Evolutionary conservation across 805 yeast genomes (phyloP).

Genomic region (Kazachstania bromeliacearum): DNA sequence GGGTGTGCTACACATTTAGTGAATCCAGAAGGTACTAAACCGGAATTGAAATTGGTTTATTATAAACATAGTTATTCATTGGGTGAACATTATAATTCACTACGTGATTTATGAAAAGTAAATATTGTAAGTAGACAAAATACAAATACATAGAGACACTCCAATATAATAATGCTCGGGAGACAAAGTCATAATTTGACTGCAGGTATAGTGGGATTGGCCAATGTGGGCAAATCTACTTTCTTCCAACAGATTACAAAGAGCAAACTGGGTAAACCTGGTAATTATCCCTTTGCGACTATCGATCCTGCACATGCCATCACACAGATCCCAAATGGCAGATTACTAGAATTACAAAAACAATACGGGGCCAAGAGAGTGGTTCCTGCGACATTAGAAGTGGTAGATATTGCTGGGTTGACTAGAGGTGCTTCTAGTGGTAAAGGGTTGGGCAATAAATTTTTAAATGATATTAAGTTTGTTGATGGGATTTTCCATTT

Average conservation of each 20-base stretch:
- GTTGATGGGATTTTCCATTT: constrained; percentile 79
- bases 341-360: constrained; percentile 45
- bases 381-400: constrained; percentile 59
- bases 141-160: neutral
- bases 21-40: constrained; percentile 47
- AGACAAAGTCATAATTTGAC: constrained; percentile 66
- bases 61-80: constrained; percentile 79
- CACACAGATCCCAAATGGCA: constrained; percentile 58
- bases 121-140: neutral
- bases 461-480: constrained; percentile 65
- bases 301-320: constrained; percentile 69
- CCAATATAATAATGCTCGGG: constrained; percentile 48
- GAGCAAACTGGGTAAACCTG: constrained; percentile 91
- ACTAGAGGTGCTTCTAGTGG: constrained; percentile 78
- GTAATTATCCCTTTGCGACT: constrained; percentile 96
- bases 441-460: constrained; percentile 76
- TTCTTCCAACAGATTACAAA: constrained; percentile 95
- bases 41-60: constrained; percentile 62
- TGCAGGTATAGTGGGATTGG: constrained; percentile 92
- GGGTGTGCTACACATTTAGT: constrained; percentile 60
- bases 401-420: constrained; percentile 75
- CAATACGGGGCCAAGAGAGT: constrained; percentile 53
- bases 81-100: constrained; percentile 92
- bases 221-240: constrained; percentile 92
- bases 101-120: constrained; percentile 34